phyloP scores from a whole-genome alignment of 345 rosid genomes.

The Bretschneidera sinensis region DNA sequence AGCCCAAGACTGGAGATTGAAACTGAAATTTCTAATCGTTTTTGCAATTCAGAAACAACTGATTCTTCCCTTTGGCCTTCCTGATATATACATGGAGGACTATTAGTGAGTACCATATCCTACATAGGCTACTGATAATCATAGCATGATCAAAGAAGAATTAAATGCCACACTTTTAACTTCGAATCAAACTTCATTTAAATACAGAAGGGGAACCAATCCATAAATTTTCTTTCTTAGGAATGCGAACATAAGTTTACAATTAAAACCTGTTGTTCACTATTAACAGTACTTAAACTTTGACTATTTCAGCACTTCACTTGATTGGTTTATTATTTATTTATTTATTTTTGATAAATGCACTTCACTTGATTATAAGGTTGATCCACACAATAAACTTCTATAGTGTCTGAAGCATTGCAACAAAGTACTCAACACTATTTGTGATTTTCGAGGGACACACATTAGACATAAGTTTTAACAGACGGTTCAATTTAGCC shows the following conservation, averaged over 20 bases:
- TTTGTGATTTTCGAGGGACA: neutral
- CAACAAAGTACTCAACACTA: neutral
- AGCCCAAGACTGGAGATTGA: constrained; percentile 31
- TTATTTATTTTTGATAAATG: too few relatives aligned
- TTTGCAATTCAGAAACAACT: constrained; percentile 55
- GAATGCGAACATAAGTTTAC: neutral
- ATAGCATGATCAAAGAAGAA: neutral
- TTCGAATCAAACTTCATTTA: neutral
- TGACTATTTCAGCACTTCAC: neutral
- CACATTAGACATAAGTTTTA: neutral
- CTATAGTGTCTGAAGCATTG: neutral
- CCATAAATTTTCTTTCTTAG: too few relatives aligned
- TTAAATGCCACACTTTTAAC: too few relatives aligned
- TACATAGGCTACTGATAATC: neutral
- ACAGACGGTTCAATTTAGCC: neutral
- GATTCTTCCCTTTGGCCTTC: constrained; percentile 47
- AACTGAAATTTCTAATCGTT: constrained; percentile 52
- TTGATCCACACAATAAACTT: neutral
- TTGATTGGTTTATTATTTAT: too few relatives aligned
- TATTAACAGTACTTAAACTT: too few relatives aligned
- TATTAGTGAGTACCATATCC: neutral
- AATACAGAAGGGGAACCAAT: neutral
- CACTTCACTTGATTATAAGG: neutral
- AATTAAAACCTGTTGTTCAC: too few relatives aligned
- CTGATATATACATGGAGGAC: constrained; percentile 35